Percentiles rank a stretch among this genome's conserved stretches.
These are phyloP conservation scores for Neurospora sp. DNA, from an alignment of 495 filamentous ascomycete species.

Conservation along the genomic window DNA sequence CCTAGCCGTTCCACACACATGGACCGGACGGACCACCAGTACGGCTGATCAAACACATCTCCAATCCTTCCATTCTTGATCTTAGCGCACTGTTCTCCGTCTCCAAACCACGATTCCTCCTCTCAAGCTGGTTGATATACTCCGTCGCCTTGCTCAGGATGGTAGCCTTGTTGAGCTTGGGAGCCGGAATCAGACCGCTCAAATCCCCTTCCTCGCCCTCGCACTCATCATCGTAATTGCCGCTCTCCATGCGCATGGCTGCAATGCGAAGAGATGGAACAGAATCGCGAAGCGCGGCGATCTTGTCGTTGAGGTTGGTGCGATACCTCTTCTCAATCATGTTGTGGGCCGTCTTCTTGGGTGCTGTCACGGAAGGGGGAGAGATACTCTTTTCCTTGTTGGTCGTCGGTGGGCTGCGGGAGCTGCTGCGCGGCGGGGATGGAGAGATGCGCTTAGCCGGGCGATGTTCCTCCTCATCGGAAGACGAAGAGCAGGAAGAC, in stretches of 20 bases:
- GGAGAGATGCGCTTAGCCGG: slow-evolving; percentile 2
- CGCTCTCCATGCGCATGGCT: slow-evolving; percentile 12
- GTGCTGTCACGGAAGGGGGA: neutral
- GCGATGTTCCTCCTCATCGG: slow-evolving; percentile 8
- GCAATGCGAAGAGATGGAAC: slow-evolving; percentile 33
- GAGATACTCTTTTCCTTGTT: neutral
- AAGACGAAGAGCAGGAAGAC: slow-evolving; percentile 8
- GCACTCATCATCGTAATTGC: slow-evolving; percentile 5
- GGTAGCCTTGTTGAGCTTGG: slow-evolving; percentile 47
- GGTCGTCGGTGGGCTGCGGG: neutral
- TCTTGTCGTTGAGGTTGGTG: slow-evolving; percentile 43
- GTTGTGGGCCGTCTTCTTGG: slow-evolving; percentile 35
- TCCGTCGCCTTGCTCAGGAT: slow-evolving; percentile 79
- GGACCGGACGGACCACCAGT: neutral
- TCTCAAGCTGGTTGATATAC: slow-evolving; percentile 78
- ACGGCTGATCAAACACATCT: slow-evolving; percentile 43
- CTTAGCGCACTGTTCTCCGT: slow-evolving; percentile 66
- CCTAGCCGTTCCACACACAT: neutral
- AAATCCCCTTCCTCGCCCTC: slow-evolving; percentile 10
- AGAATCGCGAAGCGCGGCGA: slow-evolving; percentile 35
- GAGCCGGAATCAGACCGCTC: slow-evolving; percentile 4
- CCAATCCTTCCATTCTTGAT: slow-evolving; percentile 49
- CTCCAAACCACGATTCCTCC: slow-evolving; percentile 57
- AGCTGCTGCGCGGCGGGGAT: slow-evolving; percentile 6
- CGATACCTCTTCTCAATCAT: slow-evolving; percentile 42